phyloP scores from a whole-genome alignment of 768 basidiomycete species.

The Neoboletus subvelutipes region DNA sequence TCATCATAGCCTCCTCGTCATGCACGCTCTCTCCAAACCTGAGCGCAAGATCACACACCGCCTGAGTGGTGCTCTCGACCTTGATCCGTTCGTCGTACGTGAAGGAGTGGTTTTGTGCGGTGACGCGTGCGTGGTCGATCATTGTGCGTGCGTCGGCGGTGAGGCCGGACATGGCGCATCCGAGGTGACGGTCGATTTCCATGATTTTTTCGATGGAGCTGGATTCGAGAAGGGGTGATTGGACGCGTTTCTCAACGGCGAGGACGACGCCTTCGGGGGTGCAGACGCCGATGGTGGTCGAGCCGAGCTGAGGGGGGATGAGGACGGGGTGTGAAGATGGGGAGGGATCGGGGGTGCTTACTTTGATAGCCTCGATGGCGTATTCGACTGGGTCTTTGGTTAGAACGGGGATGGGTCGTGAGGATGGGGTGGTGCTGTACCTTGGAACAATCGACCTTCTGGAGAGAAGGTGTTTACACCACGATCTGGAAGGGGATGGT shows the following conservation, averaged over 20 bases:
- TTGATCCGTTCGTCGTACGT: conserved; percentile 97
- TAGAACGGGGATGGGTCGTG: conserved; percentile 6
- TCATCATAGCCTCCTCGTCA: conserved; percentile 99
- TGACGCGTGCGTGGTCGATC: conserved; percentile 99
- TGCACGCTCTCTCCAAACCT: conserved; percentile 99
- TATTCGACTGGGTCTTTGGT: conserved; percentile 76
- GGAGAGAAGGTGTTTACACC: conserved; percentile 99
- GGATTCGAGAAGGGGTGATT: conserved; percentile 92
- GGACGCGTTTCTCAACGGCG: conserved; percentile 97
- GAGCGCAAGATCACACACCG: conserved; percentile 95
- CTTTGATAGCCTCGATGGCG: conserved; percentile 99
- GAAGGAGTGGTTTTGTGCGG: conserved; percentile 92
- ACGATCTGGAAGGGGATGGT: conserved; percentile 59
- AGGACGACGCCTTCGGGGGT: conserved; percentile 90
- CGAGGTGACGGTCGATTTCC: conserved; percentile 97
- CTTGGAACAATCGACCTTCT: conserved; percentile 98
- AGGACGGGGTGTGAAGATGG: not conserved
- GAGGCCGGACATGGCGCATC: conserved; percentile 96
- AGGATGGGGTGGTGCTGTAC: conserved; percentile 40
- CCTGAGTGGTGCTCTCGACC: conserved; percentile 97
- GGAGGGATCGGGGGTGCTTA: conserved; percentile 29
- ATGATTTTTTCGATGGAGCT: conserved; percentile 99
- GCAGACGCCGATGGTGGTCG: conserved; percentile 93
- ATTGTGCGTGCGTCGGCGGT: conserved; percentile 99
- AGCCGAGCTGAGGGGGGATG: conserved; percentile 71